Base-by-base conservation (phyloP, 805 yeast genomes). In the Ogataea kodamae region DNA sequence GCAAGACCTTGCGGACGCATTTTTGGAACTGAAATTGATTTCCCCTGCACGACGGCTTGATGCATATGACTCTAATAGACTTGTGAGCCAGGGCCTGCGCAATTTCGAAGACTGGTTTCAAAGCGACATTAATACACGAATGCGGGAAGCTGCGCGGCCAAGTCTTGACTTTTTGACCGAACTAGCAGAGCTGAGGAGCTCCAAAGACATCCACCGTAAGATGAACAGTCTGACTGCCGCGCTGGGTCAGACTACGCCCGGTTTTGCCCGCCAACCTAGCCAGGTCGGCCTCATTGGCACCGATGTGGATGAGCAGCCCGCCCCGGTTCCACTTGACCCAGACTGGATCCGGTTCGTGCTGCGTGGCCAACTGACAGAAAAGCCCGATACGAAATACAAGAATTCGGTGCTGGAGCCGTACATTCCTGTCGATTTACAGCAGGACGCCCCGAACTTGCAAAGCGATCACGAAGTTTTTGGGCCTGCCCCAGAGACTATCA, bases 1-100 rank as follows among this genome's bases (percentile, higher is more conserved):
- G 2, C 81, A 77, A 40, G 97, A 90, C 54, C 65, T 85, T 5
- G 62, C 85, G 11, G 76, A 76, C 50, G 87, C 92, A 0, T 67
- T 89, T 59, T 68, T 74, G 19, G 75, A 77, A 39, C 55, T 75
- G 14, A 82, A 80, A 10, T 59, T 82, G 25, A 59, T 87, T 11
- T 72, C 74, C 25, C 88, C 90, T 0, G 65, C 69, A 4, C 69
- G 67, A 28, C 31, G 61, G 7, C 53, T 81, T 20, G 86, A 78
- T 42, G 68, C 76, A 0, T 71, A 61, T 46, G 83, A 76, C 41
- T 62, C 68, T 3, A 64, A 68, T 28, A 61, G 64, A 4, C 54
- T 64, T 2, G 68, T 71, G 14, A 63, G 63, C 33, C 56, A 43
- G 18, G 84, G 81, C 3, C 65, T 74, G 24, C 61, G 62, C 22